These are phyloP conservation scores for Yarrowia sp. DNA, from an alignment of 805 yeast genomes.

Conservation along the genomic window DNA sequence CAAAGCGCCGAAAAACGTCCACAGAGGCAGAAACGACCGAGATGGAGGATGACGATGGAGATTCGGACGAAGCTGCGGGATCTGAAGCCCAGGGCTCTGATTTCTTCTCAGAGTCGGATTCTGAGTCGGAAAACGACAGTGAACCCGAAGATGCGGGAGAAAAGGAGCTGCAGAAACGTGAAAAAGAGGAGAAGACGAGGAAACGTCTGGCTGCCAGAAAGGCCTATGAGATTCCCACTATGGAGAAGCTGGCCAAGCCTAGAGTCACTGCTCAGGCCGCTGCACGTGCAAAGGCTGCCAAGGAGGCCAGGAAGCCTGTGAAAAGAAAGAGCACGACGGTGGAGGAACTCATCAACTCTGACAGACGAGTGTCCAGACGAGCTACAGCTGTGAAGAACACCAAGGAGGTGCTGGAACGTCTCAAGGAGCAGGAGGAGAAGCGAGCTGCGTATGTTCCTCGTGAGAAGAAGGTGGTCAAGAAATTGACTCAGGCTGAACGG, in stretches of 20 bases:
- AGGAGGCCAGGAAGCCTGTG: slow-evolving; percentile 31
- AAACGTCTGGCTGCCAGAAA: slow-evolving; percentile 48
- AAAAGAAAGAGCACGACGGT: slow-evolving; percentile 47
- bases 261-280: slow-evolving; percentile 40
- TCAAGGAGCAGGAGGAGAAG: slow-evolving; percentile 71
- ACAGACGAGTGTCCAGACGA: slow-evolving; percentile 78
- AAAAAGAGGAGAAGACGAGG: slow-evolving; percentile 48
- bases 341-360: slow-evolving; percentile 58
- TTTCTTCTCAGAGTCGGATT: slow-evolving; percentile 26
- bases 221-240: slow-evolving; percentile 50
- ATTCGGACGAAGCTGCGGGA: slow-evolving; percentile 51
- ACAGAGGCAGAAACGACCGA: slow-evolving; percentile 36
- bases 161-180: slow-evolving; percentile 59
- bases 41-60: slow-evolving; percentile 54
- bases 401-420: slow-evolving; percentile 73
- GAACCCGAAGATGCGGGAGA: slow-evolving; percentile 64
- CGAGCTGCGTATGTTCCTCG: slow-evolving; percentile 54
- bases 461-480: slow-evolving; percentile 44
- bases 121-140: slow-evolving; percentile 32
- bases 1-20: slow-evolving; percentile 29
- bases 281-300: slow-evolving; percentile 21
- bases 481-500: slow-evolving; percentile 72
- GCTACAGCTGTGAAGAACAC: slow-evolving; percentile 78
- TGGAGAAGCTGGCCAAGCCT: slow-evolving; percentile 48
- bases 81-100: slow-evolving; percentile 55